Conservation (phyloP, 2,329 filamentous ascomycete species). For the Pestalotiopsis sp. region DNA sequence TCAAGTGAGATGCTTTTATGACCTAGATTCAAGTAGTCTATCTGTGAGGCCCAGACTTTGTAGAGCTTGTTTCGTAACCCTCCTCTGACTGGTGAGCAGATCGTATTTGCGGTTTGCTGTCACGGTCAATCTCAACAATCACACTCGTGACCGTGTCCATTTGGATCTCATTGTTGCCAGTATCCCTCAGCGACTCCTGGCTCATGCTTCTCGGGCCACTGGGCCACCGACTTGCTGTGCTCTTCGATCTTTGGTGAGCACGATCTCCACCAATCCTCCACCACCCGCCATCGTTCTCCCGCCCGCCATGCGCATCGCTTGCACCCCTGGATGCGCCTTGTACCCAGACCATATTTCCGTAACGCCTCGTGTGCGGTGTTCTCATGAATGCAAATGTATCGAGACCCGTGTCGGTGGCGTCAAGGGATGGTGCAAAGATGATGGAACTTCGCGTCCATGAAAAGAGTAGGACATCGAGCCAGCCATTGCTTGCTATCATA, state of each 20-base stretch:
- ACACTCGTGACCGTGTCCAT: constrained; percentile 33
- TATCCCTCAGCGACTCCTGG: constrained; percentile 25
- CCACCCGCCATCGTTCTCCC: constrained; percentile 14
- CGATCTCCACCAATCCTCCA: constrained; percentile 19
- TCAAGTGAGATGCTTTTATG: too few species aligned
- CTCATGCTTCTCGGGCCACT: constrained; percentile 19
- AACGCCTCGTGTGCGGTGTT: constrained; percentile 22
- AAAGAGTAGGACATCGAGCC: constrained; percentile 56
- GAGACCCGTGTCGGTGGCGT: neutral
- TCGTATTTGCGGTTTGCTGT: constrained; percentile 6
- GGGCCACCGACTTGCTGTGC: neutral
- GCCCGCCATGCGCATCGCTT: neutral
- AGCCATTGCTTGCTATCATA: constrained; percentile 58
- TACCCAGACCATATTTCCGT: constrained; percentile 34
- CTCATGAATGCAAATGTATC: constrained; percentile 29
- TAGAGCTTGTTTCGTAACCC: neutral
- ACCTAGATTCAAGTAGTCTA: neutral
- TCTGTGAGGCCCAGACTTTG: neutral
- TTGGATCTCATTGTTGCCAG: constrained; percentile 24
- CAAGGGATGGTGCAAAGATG: constrained; percentile 7
- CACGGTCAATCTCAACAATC: constrained; percentile 23
- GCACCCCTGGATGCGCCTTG: constrained; percentile 22
- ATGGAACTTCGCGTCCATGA: constrained; percentile 27
- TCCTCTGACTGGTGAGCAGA: constrained; percentile 1
- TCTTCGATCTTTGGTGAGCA: neutral